Conservation (phyloP, 1,284 basidiomycete species). For the Chondrostereum purpureum region DNA sequence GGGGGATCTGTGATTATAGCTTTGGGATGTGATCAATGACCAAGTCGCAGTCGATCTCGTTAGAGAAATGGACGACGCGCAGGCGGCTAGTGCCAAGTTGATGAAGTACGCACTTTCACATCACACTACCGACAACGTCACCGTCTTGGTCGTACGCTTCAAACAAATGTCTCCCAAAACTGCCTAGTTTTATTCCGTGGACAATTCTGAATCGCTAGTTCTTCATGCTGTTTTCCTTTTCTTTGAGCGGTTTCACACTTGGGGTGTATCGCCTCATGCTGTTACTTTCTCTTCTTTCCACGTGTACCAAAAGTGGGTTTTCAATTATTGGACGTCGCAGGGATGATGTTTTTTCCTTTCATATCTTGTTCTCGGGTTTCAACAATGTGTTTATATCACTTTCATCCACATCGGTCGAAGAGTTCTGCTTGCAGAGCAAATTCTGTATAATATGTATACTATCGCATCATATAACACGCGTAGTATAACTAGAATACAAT, state of each 20-base stretch:
- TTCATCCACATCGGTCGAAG: too few relatives aligned
- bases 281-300: conserved; percentile 10
- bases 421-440: background rate
- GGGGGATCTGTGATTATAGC: conserved; percentile 55
- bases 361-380: too few relatives aligned
- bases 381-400: too few relatives aligned
- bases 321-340: too few relatives aligned
- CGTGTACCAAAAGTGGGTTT: background rate
- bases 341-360: background rate
- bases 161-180: conserved; percentile 32
- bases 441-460: background rate
- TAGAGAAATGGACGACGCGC: conserved; percentile 69
- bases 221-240: too few relatives aligned
- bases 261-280: background rate
- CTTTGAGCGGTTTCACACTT: too few relatives aligned
- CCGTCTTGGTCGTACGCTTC: conserved; percentile 72
- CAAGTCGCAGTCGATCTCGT: conserved; percentile 89
- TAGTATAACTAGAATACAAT: background rate
- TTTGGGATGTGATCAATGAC: conserved; percentile 96
- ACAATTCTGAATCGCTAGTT: conserved; percentile 3
- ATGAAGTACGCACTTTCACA: conserved; percentile 82
- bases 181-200: conserved; percentile 6
- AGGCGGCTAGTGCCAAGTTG: conserved; percentile 74
- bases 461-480: background rate
- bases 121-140: conserved; percentile 90